A percentile compares a stretch with the other conserved stretches of the same genome.
Conservation (phyloP, 2,329 filamentous ascomycete species). For the Phoma sp. region DNA sequence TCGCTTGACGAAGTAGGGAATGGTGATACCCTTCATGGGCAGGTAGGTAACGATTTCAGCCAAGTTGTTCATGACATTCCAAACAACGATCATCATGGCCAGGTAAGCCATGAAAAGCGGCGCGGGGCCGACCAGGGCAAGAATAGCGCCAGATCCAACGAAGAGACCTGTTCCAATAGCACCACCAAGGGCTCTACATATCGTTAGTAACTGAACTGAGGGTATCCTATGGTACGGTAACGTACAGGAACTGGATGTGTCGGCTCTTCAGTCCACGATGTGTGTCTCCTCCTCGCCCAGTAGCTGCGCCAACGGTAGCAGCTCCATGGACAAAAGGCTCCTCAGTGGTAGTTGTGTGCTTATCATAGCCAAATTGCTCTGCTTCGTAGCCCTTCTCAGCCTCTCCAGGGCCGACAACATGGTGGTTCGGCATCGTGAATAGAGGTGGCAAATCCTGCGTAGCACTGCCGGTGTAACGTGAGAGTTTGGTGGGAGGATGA, state of each 20-base stretch:
- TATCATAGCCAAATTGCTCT: conserved; percentile 27
- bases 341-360: conserved; percentile 23
- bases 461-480: not conserved
- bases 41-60: conserved; percentile 52
- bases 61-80: conserved; percentile 51
- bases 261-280: conserved; percentile 48
- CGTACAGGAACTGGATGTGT: conserved; percentile 48
- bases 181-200: conserved; percentile 65
- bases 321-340: conserved; percentile 37
- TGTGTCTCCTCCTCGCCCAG: conserved; percentile 42
- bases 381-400: conserved; percentile 35
- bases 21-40: conserved; percentile 49
- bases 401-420: conserved; percentile 25
- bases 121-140: conserved; percentile 43
- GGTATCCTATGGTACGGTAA: not conserved
- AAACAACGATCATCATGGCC: conserved; percentile 49
- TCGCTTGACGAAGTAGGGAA: conserved; percentile 49
- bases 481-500: not conserved
- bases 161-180: conserved; percentile 57
- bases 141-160: conserved; percentile 46
- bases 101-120: conserved; percentile 49
- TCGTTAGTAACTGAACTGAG: not conserved
- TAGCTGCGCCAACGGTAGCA: conserved; percentile 37
- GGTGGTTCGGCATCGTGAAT: conserved; percentile 32
- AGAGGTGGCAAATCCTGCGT: not conserved